Conservation (phyloP, 176 grass and related monocot genomes). For the Typha latifolia region DNA sequence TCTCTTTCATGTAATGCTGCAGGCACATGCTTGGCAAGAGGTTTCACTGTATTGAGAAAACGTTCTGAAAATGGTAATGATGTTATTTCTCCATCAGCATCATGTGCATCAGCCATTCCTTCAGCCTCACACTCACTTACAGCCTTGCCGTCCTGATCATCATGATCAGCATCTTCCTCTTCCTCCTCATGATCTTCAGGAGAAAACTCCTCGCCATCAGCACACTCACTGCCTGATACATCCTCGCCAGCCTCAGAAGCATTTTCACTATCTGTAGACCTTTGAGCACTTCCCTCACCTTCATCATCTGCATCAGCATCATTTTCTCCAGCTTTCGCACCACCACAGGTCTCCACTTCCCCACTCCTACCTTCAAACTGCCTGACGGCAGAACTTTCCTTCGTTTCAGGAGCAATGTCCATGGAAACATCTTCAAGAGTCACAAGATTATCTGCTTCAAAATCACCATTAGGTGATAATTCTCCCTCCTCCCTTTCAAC, state of each 20-base stretch:
- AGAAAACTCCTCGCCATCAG: conserved; percentile 36
- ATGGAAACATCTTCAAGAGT: conserved; percentile 25
- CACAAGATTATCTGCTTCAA: conserved; percentile 40
- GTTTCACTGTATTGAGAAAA: conserved; percentile 21
- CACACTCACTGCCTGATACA: conserved; percentile 19
- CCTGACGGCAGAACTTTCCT: conserved; percentile 23
- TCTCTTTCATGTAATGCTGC: conserved; percentile 20
- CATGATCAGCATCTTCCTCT: conserved; percentile 44
- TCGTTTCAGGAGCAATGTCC: conserved; percentile 5
- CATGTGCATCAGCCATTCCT: conserved; percentile 16
- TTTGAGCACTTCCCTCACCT: conserved; percentile 17
- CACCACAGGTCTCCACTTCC: conserved; percentile 6
- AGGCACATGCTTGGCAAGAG: conserved; percentile 46
- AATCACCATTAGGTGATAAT: conserved; percentile 57
- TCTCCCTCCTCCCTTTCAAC: conserved; percentile 78
- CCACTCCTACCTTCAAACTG: not conserved
- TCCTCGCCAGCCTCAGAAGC: conserved; percentile 18
- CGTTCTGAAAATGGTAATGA: conserved; percentile 33
- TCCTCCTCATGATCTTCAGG: conserved; percentile 52
- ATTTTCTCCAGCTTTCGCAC: conserved; percentile 8
- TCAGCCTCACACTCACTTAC: conserved; percentile 58
- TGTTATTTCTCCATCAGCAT: conserved; percentile 32
- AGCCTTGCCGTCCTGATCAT: conserved; percentile 25
- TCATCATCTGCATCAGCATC: conserved; percentile 22
- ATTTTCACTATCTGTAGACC: conserved; percentile 15